phyloP scores from a whole-genome alignment of 2,329 filamentous ascomycete species.

The Colletotrichum liriopes region DNA sequence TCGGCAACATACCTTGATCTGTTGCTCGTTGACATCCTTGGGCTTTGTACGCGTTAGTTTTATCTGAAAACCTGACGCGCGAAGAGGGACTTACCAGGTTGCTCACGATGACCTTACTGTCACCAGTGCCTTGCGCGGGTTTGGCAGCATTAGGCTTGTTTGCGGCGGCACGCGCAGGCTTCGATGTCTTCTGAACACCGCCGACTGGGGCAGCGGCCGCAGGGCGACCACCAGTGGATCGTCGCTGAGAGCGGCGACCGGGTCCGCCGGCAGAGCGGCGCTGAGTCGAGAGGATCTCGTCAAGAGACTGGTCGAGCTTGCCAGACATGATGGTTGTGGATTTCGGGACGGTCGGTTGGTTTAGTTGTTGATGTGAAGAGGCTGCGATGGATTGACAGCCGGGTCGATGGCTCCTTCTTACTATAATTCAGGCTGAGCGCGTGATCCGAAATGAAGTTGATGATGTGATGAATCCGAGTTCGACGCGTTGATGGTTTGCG shows the following conservation, averaged over 20 bases:
- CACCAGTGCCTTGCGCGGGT: constrained; percentile 73
- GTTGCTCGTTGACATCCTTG: constrained; percentile 93
- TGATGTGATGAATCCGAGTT: constrained; percentile 16
- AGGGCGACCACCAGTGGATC: constrained; percentile 67
- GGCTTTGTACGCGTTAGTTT: constrained; percentile 76
- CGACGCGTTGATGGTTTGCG: constrained; percentile 36
- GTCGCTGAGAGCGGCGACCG: constrained; percentile 66
- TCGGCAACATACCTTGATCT: constrained; percentile 99
- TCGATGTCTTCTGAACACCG: constrained; percentile 86
- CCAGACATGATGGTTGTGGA: constrained; percentile 79
- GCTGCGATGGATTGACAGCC: constrained; percentile 33
- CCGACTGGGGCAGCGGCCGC: constrained; percentile 81
- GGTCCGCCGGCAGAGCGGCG: constrained; percentile 67
- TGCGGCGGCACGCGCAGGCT: constrained; percentile 70
- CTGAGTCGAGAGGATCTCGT: constrained; percentile 92
- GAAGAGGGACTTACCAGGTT: constrained; percentile 82
- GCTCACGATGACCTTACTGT: constrained; percentile 99
- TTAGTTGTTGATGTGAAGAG: not conserved
- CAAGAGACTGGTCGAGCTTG: constrained; percentile 97
- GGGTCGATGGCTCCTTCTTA: constrained; percentile 22
- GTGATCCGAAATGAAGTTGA: constrained; percentile 24
- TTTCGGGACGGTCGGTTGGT: constrained; percentile 5
- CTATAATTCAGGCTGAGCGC: constrained; percentile 13
- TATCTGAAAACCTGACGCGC: not conserved
- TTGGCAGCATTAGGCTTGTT: constrained; percentile 77